Evolutionary conservation across 345 rosid species (phyloP), one percentile per base, ranked within the genome.

Genomic region (Microcos paniculata): DNA sequence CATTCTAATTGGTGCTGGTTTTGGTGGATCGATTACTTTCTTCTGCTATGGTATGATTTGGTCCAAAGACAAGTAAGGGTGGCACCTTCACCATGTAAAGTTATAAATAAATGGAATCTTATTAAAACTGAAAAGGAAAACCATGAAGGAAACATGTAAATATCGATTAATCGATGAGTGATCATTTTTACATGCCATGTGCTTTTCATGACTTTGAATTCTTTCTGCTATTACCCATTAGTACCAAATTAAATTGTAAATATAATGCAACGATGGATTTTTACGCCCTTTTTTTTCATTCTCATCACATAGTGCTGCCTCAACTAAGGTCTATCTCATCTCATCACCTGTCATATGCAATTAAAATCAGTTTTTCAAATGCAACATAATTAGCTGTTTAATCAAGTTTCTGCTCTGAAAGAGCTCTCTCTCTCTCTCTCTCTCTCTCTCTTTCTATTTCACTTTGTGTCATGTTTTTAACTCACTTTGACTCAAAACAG

Each of bases 271-370:
- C n/a, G n/a, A n/a, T n/a, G n/a, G 18, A 14, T 24, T 63, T 40
- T 63, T 23, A 19, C 42, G 12, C 28, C 6, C 14, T 33, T 35
- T 63, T 23, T 8, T 14, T n/a, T n/a, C n/a, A 10, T 48, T 12
- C 11, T 53, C 71, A 62, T 65, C 55, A 52, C 62, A 71, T 72
- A 78, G 43, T 78, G 73, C 76, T 21, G 16, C 58, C 64, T 56
- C 68, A 43, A 43, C 74, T 57, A 2, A 63, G 56, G 80, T 45
- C 73, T 45, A 28, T 72, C 42, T 63, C 76, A 43, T 42, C 30
- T 28, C 26, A n/a, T n/a, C 28, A 23, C 9, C n/a, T 8, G 0
- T 26, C 35, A 28, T 9, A 58, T 59, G 4, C 38, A 30, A 30
- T 59, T 59, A 59, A 33, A 30, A 38, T n/a, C 68, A 63, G 19